Evolutionary conservation across 2,329 filamentous ascomycete species (phyloP).

Genomic region (Graphilbum fragrans): DNA sequence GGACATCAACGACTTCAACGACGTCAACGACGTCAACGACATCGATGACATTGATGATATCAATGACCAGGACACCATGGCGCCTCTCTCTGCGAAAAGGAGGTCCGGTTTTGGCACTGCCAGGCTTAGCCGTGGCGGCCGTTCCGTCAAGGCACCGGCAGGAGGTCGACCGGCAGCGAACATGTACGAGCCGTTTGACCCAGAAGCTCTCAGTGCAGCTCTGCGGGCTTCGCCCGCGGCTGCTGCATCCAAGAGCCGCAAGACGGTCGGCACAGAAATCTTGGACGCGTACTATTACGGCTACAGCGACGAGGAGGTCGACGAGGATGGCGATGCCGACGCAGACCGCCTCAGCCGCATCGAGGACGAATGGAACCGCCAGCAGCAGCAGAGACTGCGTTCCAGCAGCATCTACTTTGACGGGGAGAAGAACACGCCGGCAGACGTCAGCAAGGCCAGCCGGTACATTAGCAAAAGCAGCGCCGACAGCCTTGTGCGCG

Average conservation of each 20-base stretch:
- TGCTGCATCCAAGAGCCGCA: background rate
- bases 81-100: too few species aligned
- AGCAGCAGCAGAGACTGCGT: background rate
- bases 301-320: background rate
- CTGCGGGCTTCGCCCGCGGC: background rate
- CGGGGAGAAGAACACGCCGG: background rate
- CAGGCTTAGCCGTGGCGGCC: too few species aligned
- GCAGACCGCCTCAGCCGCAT: conserved; percentile 3
- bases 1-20: too few species aligned
- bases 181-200: conserved; percentile 3
- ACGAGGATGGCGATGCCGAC: background rate
- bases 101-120: too few species aligned
- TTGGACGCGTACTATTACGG: background rate
- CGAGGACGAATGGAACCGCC: conserved; percentile 3
- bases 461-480: conserved; percentile 1
- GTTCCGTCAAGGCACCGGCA: too few species aligned
- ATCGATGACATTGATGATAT: too few species aligned
- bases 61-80: too few species aligned
- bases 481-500: conserved; percentile 4
- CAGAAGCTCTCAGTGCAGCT: background rate
- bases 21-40: too few species aligned
- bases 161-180: conserved; percentile 1
- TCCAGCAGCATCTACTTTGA: too few species aligned
- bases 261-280: background rate
- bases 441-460: background rate